phyloP scores from a whole-genome alignment of 192 early-diverging fungal species.

The Backusella mclennaniae region DNA sequence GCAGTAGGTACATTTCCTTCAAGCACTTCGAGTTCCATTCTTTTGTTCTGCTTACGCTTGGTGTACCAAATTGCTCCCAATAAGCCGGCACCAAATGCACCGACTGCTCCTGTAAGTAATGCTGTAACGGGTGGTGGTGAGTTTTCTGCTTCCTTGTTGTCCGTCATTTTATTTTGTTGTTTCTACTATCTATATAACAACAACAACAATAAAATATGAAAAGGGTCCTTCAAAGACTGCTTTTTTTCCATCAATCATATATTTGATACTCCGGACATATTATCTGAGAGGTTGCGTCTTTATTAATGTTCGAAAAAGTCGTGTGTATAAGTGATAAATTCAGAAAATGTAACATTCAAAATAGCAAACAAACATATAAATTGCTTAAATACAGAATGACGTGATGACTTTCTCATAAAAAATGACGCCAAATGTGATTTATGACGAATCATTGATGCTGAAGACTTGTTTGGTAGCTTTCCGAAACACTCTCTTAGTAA shows the following conservation, averaged over 20 bases:
- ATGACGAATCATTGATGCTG: too few species aligned
- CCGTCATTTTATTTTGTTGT: background rate
- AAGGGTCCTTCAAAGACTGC: constrained; percentile 5
- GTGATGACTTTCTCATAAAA: too few species aligned
- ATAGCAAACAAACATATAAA: too few species aligned
- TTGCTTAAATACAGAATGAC: too few species aligned
- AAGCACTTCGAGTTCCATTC: background rate
- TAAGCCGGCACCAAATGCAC: constrained; percentile 21
- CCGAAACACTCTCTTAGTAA: too few species aligned
- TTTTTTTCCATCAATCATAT: background rate
- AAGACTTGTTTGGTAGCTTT: too few species aligned
- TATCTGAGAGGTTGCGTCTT: too few species aligned
- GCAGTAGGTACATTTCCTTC: background rate
- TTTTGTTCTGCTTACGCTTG: constrained; percentile 9
- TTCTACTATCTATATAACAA: background rate
- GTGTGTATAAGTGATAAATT: too few species aligned
- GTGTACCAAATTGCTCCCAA: constrained; percentile 21
- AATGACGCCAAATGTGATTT: too few species aligned
- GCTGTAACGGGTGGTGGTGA: background rate
- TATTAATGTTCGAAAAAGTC: too few species aligned
- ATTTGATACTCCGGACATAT: background rate
- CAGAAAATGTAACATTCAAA: too few species aligned
- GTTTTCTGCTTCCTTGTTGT: background rate
- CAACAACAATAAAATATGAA: background rate
- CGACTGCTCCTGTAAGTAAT: constrained; percentile 1